phyloP scores from a whole-genome alignment of 352 stramenopile species.

The Phytophthora vignae region DNA sequence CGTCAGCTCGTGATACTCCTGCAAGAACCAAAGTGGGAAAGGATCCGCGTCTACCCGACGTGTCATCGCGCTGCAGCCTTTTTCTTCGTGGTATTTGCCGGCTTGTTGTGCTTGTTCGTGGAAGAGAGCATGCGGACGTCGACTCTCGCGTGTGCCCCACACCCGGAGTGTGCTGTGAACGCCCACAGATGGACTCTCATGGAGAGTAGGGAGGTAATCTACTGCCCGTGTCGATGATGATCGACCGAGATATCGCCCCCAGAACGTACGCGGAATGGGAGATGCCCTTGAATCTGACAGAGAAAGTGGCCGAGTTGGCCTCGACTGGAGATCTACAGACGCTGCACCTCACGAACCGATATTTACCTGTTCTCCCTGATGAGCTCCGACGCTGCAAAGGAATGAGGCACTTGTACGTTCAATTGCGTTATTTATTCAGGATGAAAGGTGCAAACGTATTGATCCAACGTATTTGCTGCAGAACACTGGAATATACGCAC shows the following conservation, averaged over 20 bases:
- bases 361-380: slow-evolving; percentile 37
- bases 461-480: neutral
- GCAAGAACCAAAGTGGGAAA: slow-evolving; percentile 1
- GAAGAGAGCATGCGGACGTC: slow-evolving; percentile 35
- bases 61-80: slow-evolving; percentile 20
- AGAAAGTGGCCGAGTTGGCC: slow-evolving; percentile 40
- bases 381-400: slow-evolving; percentile 38
- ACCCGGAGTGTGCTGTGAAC: slow-evolving; percentile 41
- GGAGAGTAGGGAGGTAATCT: slow-evolving; percentile 9
- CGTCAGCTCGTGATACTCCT: slow-evolving; percentile 22
- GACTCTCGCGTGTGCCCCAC: slow-evolving; percentile 6
- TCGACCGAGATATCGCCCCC: slow-evolving; percentile 35
- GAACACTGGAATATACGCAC: neutral
- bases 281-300: slow-evolving; percentile 32
- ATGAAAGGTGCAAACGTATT: neutral
- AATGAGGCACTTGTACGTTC: slow-evolving; percentile 17
- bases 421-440: slow-evolving; percentile 34
- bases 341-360: slow-evolving; percentile 48
- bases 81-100: slow-evolving; percentile 11
- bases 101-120: slow-evolving; percentile 26
- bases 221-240: slow-evolving; percentile 52
- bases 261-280: slow-evolving; percentile 46
- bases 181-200: slow-evolving; percentile 40
- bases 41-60: slow-evolving; percentile 19
- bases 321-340: slow-evolving; percentile 38